Percentiles rank a stretch among this genome's conserved stretches.
Evolutionary conservation across 495 filamentous ascomycete genomes (phyloP).

Genomic region (Aspergillus mulundensis): DNA sequence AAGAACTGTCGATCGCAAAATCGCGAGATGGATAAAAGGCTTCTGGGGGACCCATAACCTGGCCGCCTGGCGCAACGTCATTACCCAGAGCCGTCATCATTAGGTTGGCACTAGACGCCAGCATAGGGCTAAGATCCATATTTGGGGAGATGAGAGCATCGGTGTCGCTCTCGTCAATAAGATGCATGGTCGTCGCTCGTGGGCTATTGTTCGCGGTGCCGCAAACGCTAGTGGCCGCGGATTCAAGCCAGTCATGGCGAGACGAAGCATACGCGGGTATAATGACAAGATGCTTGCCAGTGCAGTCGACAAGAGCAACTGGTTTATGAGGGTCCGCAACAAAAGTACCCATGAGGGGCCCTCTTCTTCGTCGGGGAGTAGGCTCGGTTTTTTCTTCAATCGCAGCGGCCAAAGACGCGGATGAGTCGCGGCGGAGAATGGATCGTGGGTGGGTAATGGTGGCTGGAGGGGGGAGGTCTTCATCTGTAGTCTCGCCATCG

Average conservation of each 20-base stretch:
- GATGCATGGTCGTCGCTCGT: conserved; percentile 41
- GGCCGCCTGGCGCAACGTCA: conserved; percentile 56
- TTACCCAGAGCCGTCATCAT: conserved; percentile 69
- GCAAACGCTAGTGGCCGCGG: conserved; percentile 44
- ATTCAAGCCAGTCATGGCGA: conserved; percentile 48
- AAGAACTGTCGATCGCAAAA: conserved; percentile 51
- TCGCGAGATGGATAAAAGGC: conserved; percentile 70
- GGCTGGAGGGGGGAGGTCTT: conserved; percentile 61
- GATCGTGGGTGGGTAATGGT: conserved; percentile 53
- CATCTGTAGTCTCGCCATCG: conserved; percentile 78
- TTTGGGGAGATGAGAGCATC: conserved; percentile 47
- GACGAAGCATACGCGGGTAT: conserved; percentile 50
- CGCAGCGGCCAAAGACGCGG: conserved; percentile 40
- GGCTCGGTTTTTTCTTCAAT: conserved; percentile 50
- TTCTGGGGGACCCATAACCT: conserved; percentile 68
- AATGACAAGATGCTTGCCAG: conserved; percentile 69
- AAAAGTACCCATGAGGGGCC: conserved; percentile 55
- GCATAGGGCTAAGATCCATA: conserved; percentile 52
- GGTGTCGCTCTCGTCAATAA: conserved; percentile 50
- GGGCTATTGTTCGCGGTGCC: conserved; percentile 54
- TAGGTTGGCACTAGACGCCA: conserved; percentile 64
- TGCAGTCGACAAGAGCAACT: conserved; percentile 66
- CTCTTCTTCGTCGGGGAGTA: conserved; percentile 46
- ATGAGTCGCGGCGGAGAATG: conserved; percentile 52
- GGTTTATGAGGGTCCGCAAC: conserved; percentile 60